Evolutionary conservation across 2,329 filamentous ascomycete genomes (phyloP).

Genomic region (Fusarium hostae): DNA sequence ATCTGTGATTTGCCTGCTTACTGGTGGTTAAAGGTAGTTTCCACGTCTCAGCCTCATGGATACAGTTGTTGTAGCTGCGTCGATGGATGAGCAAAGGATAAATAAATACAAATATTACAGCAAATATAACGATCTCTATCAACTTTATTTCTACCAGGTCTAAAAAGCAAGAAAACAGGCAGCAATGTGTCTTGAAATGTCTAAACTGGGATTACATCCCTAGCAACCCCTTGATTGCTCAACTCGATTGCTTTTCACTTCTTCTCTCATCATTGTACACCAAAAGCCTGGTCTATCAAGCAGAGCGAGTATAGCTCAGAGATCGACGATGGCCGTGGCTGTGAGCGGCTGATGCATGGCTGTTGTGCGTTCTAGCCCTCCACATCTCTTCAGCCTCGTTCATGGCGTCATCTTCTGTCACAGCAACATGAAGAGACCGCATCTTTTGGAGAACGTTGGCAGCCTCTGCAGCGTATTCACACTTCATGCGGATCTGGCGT

Average conservation of each 20-base stretch:
- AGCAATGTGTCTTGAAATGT: neutral
- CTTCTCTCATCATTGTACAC: neutral
- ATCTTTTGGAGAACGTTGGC: neutral
- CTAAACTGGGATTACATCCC: neutral
- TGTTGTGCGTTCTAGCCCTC: neutral
- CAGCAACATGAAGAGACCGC: neutral
- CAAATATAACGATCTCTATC: neutral
- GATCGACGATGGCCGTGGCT: neutral
- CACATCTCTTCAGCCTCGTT: constrained; percentile 12
- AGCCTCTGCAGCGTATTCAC: constrained; percentile 15
- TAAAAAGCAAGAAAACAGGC: neutral
- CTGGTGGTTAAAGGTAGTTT: no score
- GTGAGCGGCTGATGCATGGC: neutral
- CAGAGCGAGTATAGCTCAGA: neutral
- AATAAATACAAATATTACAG: neutral
- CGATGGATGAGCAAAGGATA: fast-evolving
- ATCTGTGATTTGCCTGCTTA: no score
- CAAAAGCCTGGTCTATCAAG: neutral
- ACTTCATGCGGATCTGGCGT: neutral
- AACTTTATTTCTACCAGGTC: neutral
- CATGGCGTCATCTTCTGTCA: neutral
- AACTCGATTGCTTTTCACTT: neutral
- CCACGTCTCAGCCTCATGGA: neutral
- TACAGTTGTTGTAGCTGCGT: no score
- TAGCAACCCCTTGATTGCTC: neutral